Evolutionary conservation across 306 rosid genomes (phyloP), one percentile per base, ranked within the genome.

Genomic region (Acacia confusa): DNA sequence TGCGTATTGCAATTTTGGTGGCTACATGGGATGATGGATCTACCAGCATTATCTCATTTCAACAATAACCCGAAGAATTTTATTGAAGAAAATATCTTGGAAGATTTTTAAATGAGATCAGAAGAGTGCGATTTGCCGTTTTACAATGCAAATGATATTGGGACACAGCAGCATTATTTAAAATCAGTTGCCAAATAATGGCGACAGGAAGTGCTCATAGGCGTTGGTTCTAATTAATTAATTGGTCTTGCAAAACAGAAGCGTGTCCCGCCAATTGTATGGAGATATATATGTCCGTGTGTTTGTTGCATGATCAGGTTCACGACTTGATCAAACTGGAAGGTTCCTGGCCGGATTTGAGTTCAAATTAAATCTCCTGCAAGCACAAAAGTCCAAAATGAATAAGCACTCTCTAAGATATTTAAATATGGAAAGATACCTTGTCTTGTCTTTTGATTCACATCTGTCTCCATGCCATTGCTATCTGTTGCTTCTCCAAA

Each of bases 21-120:
- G 7, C 7, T 81, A 78, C 83, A 85, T 78, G 83, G 83, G 84
- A 74, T 48, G 61, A n/a, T n/a, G 63, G 13, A 53, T 53, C 60
- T 6, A 36, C 40, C 40, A 6, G 40, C 1, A 53, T n/a, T n/a
- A 53, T 53, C 60, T 53, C 25, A 53, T 20, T 53, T 53, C 64
- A 57, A 57, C 9, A 22, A 22, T 36, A 36, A 36, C 28, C 28
- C 14, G 1, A 61, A 12, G 36, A 22, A 10, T 73, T 78, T 47
- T 36, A 70, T 7, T 78, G 32, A 52, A 70, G 71, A 65, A 53
- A 80, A 9, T 57, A 36, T 36, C 40, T 36, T 36, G 40, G 8
- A 36, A 36, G 8, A 36, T 36, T 36, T 36, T 36, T 36, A 36
- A 36, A 36, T 36, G 6, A 36, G 40, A 36, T 36, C 40, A 36